These are phyloP conservation scores for Scheffersomyces segobiensis DNA, from an alignment of 1,139 yeast genomes.

Conservation along the genomic window DNA sequence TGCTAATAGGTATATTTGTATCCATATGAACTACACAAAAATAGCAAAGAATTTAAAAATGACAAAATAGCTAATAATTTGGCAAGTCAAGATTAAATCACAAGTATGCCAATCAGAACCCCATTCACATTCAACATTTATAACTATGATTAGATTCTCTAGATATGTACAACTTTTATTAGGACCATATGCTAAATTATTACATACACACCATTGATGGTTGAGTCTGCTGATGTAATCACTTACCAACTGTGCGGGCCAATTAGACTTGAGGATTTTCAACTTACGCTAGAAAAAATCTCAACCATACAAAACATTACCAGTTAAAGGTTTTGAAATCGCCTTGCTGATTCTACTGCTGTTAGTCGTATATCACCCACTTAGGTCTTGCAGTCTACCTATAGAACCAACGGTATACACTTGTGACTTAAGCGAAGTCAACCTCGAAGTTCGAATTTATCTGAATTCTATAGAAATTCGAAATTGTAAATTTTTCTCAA, in stretches of 20 bases:
- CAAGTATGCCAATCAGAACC: too few relatives aligned
- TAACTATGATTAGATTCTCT: not conserved
- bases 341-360: not conserved
- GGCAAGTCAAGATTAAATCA: not conserved
- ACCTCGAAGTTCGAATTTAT: not conserved
- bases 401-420: not conserved
- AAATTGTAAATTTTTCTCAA: not conserved
- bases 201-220: not conserved
- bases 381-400: not conserved
- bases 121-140: not conserved
- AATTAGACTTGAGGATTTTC: constrained; percentile 4
- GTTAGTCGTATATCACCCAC: not conserved
- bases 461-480: not conserved
- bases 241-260: constrained; percentile 1
- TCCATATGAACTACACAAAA: not conserved
- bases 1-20: not conserved
- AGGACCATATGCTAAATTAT: too few relatives aligned
- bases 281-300: constrained; percentile 4
- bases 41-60: too few relatives aligned
- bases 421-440: not conserved
- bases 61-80: too few relatives aligned
- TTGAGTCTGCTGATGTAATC: not conserved
- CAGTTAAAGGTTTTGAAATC: not conserved
- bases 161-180: not conserved
- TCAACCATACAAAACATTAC: not conserved